phyloP scores from a whole-genome alignment of 2,329 filamentous ascomycete species.

The Nigrospora oryzae region DNA sequence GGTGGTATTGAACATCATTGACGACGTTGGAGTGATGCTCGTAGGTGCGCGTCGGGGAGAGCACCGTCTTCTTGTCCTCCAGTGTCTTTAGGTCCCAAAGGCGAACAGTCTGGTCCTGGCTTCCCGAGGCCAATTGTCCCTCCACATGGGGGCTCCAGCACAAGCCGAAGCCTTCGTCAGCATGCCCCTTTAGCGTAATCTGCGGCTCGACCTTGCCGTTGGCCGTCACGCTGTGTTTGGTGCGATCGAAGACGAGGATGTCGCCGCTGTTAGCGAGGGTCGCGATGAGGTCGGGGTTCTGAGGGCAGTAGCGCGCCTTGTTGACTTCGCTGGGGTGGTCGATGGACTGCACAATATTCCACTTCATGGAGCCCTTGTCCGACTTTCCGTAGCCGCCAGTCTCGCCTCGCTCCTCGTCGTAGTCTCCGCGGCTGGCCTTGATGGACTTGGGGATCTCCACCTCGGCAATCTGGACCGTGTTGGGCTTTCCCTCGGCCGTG shows the following conservation, averaged over 20 bases:
- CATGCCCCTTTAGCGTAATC: constrained; percentile 78
- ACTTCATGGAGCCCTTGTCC: constrained; percentile 68
- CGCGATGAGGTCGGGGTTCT: constrained; percentile 94
- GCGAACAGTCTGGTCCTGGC: constrained; percentile 84
- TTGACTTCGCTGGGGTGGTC: constrained; percentile 96
- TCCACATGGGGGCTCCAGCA: constrained; percentile 83
- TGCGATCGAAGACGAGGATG: constrained; percentile 90
- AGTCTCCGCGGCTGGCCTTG: constrained; percentile 68
- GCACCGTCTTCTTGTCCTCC: constrained; percentile 56
- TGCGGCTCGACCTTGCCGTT: constrained; percentile 70
- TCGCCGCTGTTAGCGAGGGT: constrained; percentile 83
- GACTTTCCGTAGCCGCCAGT: constrained; percentile 87
- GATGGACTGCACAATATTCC: constrained; percentile 90
- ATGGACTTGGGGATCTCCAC: constrained; percentile 82
- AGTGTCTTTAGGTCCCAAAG: constrained; percentile 84
- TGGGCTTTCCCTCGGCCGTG: constrained; percentile 75
- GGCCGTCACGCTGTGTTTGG: constrained; percentile 79
- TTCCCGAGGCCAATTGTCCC: constrained; percentile 80
- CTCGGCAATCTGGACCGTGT: constrained; percentile 91
- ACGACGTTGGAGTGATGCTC: constrained; percentile 85
- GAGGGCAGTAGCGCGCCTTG: constrained; percentile 95
- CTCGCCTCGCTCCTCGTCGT: constrained; percentile 86
- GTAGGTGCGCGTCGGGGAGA: constrained; percentile 68
- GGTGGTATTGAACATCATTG: constrained; percentile 95
- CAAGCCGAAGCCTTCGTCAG: constrained; percentile 82